phyloP scores from a whole-genome alignment of 164 flowering plant species.

The Umbellularia californica region DNA sequence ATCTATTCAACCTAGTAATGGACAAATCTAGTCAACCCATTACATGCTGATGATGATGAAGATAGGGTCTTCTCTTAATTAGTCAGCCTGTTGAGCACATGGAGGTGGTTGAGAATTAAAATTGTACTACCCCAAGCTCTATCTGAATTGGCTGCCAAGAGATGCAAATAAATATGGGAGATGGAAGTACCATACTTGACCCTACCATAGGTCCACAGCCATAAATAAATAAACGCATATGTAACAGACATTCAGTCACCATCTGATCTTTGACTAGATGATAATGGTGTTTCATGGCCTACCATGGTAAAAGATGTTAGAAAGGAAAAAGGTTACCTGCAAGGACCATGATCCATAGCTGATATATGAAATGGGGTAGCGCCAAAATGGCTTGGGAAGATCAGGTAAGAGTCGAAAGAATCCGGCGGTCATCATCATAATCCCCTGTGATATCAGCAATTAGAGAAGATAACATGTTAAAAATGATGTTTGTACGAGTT shows the following conservation, averaged over 20 bases:
- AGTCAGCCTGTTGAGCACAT: no score
- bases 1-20: no score
- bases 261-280: neutral
- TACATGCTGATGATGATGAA: no score
- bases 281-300: neutral
- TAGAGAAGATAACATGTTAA: neutral
- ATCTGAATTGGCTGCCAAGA: no score
- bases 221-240: no score
- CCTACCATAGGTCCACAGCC: no score
- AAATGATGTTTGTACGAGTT: neutral
- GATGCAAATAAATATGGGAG: no score
- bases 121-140: no score
- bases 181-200: no score
- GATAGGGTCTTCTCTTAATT: no score
- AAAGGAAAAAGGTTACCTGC: slow-evolving; percentile 42
- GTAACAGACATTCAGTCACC: neutral
- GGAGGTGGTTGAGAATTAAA: no score
- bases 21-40: no score
- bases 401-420: slow-evolving; percentile 74
- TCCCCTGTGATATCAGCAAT: slow-evolving; percentile 38
- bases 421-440: slow-evolving; percentile 85
- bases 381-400: slow-evolving; percentile 83
- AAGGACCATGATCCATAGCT: slow-evolving; percentile 72
- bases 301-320: neutral
- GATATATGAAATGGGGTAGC: slow-evolving; percentile 70